These are phyloP conservation scores for Cylindricascospora bacillispora DNA, from an alignment of 1,139 yeast species.

Conservation along the genomic window DNA sequence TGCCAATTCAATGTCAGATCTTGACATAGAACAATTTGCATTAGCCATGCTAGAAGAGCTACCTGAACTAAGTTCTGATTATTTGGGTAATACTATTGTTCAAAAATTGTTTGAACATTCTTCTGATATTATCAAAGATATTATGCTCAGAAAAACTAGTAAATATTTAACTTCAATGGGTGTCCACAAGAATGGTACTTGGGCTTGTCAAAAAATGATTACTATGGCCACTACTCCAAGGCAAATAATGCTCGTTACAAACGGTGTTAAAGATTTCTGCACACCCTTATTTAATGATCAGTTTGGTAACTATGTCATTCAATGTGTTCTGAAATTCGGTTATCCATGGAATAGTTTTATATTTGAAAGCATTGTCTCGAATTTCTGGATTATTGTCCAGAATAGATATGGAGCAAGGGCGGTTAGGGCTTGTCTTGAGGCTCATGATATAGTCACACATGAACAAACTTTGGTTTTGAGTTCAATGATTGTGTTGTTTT, in stretches of 20 bases:
- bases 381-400: slow-evolving; percentile 71
- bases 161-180: slow-evolving; percentile 86
- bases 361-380: slow-evolving; percentile 68
- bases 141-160: slow-evolving; percentile 67
- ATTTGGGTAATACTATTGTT: slow-evolving; percentile 89
- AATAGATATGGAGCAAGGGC: slow-evolving; percentile 95
- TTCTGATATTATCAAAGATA: slow-evolving; percentile 58
- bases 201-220: slow-evolving; percentile 97
- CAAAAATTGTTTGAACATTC: slow-evolving; percentile 76
- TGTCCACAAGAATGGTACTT: slow-evolving; percentile 94
- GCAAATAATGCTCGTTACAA: slow-evolving; percentile 58
- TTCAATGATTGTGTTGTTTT: slow-evolving; percentile 63
- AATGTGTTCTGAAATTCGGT: slow-evolving; percentile 84
- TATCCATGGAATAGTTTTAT: slow-evolving; percentile 82
- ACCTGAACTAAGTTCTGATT: slow-evolving; percentile 85
- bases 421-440: slow-evolving; percentile 82
- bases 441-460: slow-evolving; percentile 41
- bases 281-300: slow-evolving; percentile 86
- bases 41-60: slow-evolving; percentile 78
- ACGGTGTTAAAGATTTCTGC: slow-evolving; percentile 67
- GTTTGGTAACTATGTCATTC: slow-evolving; percentile 92
- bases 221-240: slow-evolving; percentile 56
- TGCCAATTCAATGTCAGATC: slow-evolving; percentile 25
- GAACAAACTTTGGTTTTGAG: slow-evolving; percentile 72
- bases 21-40: slow-evolving; percentile 73